phyloP scores from a whole-genome alignment of 768 basidiomycete genomes.

The Leccinum barrowsii region DNA sequence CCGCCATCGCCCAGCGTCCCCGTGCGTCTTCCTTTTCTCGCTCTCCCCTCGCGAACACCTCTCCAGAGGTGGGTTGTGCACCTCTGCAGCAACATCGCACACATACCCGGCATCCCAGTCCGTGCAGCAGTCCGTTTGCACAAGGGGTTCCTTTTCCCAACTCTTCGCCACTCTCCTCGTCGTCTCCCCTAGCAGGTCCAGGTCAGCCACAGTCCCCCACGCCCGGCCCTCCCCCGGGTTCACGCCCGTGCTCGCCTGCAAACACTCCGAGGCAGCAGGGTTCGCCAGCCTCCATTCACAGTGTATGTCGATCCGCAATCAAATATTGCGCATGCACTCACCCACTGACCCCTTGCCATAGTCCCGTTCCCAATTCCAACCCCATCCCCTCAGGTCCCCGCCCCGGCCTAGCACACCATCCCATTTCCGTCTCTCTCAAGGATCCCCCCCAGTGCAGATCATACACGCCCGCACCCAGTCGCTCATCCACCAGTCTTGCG shows the following conservation, averaged over 20 bases:
- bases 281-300: slow-evolving; percentile 11
- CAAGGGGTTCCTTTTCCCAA: slow-evolving; percentile 13
- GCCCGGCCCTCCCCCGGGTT: background rate
- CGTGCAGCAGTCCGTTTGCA: slow-evolving; percentile 3
- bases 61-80: slow-evolving; percentile 5
- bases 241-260: slow-evolving; percentile 6
- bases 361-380: slow-evolving; percentile 6
- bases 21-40: slow-evolving; percentile 14
- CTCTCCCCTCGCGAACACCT: slow-evolving; percentile 3
- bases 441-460: background rate
- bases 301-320: slow-evolving; percentile 8
- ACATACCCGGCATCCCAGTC: slow-evolving; percentile 10
- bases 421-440: slow-evolving; percentile 1
- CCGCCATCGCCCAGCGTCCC: background rate
- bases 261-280: background rate
- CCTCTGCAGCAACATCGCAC: slow-evolving; percentile 2
- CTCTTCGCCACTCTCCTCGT: slow-evolving; percentile 10
- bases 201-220: slow-evolving; percentile 2
- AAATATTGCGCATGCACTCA: too few species aligned
- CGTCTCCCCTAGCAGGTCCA: slow-evolving; percentile 10
- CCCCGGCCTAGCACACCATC: slow-evolving; percentile 5
- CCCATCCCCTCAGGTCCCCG: slow-evolving; percentile 1
- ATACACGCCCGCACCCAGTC: slow-evolving; percentile 14
- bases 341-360: background rate
- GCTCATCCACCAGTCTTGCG: slow-evolving; percentile 15